A percentile compares a stretch with the other conserved stretches of the same genome.
Evolutionary conservation across 2,329 filamentous ascomycete species (phyloP).

Genomic region (Aspergillus tanneri): DNA sequence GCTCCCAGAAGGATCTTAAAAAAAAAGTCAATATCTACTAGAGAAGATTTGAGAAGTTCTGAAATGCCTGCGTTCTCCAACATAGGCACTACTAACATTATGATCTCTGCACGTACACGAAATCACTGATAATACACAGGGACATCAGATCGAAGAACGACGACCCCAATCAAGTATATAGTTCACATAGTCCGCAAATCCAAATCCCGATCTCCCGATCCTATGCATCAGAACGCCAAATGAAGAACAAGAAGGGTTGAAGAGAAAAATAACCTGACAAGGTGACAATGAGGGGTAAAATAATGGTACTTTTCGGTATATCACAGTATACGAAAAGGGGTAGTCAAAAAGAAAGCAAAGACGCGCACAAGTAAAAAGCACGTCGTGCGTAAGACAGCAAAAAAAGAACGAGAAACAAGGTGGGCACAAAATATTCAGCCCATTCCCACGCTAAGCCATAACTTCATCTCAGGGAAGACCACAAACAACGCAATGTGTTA

Average conservation of each 20-base stretch:
- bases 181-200: constrained; percentile 23
- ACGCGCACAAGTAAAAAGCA: constrained; percentile 10
- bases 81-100: constrained; percentile 20
- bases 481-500: constrained; percentile 35
- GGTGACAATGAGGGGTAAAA: constrained; percentile 16
- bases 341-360: constrained; percentile 13
- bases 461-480: constrained; percentile 39
- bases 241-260: constrained; percentile 18
- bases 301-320: constrained; percentile 20
- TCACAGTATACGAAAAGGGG: constrained; percentile 24
- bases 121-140: constrained; percentile 18
- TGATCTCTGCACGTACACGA: constrained; percentile 19
- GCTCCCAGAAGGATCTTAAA: too few relatives aligned
- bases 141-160: constrained; percentile 15
- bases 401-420: constrained; percentile 20
- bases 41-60: neutral
- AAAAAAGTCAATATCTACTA: neutral
- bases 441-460: constrained; percentile 36
- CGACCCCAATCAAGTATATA: constrained; percentile 18
- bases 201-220: constrained; percentile 33
- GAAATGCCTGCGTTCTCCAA: constrained; percentile 11
- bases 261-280: constrained; percentile 16
- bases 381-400: constrained; percentile 10
- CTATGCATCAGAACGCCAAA: constrained; percentile 38
- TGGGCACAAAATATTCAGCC: constrained; percentile 25